phyloP scores from a whole-genome alignment of 1,284 basidiomycete genomes.

The Schizophyllum amplum region DNA sequence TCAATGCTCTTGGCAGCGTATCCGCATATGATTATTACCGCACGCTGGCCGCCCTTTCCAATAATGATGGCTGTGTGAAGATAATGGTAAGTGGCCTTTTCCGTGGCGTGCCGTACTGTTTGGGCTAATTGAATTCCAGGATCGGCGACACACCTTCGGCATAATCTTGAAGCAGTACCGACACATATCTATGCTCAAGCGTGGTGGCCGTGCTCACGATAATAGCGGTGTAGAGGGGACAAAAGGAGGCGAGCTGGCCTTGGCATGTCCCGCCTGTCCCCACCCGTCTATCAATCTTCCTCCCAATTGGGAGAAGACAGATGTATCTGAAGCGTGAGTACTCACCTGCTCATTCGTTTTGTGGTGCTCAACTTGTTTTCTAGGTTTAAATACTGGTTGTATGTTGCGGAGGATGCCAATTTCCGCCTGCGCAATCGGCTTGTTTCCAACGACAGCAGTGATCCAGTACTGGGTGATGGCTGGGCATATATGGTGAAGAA shows the following conservation, averaged over 20 bases:
- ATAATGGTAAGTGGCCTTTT: too few relatives aligned
- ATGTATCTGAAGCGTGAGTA: too few relatives aligned
- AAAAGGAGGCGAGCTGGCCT: not conserved
- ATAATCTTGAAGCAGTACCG: too few relatives aligned
- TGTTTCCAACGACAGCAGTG: conserved; percentile 16
- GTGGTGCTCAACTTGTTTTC: too few relatives aligned
- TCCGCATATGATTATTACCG: too few relatives aligned
- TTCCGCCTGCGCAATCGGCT: conserved; percentile 19
- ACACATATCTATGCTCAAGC: not conserved
- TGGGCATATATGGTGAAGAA: conserved; percentile 19
- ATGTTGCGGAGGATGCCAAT: conserved; percentile 21
- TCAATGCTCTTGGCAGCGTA: not conserved
- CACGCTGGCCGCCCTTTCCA: too few relatives aligned
- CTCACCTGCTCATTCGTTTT: too few relatives aligned
- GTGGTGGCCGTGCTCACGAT: conserved; percentile 5
- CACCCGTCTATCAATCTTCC: conserved; percentile 5
- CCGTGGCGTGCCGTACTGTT: too few relatives aligned
- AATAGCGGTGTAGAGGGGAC: not conserved
- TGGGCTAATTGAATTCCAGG: too few relatives aligned
- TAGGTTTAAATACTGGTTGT: conserved; percentile 19
- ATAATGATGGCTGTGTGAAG: too few relatives aligned
- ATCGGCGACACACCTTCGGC: too few relatives aligned
- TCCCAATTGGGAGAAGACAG: conserved; percentile 3
- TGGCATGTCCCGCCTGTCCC: conserved; percentile 7
- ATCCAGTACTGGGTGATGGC: conserved; percentile 17